A percentile compares a stretch with the other conserved stretches of the same genome.
Conservation (phyloP, 2,329 filamentous ascomycete species). For the Chaetoscypha palmicola region DNA sequence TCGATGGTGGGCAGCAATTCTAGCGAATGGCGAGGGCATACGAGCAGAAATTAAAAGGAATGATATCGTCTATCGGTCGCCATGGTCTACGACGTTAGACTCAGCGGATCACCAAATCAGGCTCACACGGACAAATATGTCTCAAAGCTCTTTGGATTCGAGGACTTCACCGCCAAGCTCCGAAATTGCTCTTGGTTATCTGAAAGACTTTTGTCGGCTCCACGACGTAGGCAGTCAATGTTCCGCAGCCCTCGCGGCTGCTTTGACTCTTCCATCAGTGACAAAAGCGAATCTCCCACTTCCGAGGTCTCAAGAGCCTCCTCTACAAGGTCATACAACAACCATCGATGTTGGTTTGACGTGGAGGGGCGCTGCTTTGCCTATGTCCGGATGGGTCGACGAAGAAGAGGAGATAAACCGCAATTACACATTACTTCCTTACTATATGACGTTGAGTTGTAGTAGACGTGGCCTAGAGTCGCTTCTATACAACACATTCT, state of each 20-base stretch:
- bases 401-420: background rate
- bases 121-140: background rate
- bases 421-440: conserved; percentile 8
- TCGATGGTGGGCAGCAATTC: conserved; percentile 14
- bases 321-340: background rate
- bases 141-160: conserved; percentile 1
- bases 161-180: conserved; percentile 8
- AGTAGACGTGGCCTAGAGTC: conserved; percentile 6
- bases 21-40: conserved; percentile 11
- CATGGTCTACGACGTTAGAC: conserved; percentile 12
- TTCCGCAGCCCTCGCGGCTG: conserved; percentile 10
- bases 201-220: conserved; percentile 9
- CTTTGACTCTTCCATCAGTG: conserved; percentile 7
- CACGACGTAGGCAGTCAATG: conserved; percentile 10
- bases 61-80: conserved; percentile 11
- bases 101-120: no score
- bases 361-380: no score
- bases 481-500: conserved; percentile 10
- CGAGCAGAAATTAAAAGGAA: conserved; percentile 13
- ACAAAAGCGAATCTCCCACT: conserved; percentile 3
- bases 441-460: conserved; percentile 15
- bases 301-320: background rate
- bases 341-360: background rate
- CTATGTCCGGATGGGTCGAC: conserved; percentile 1
- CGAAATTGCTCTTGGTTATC: conserved; percentile 8